These are phyloP conservation scores for Dryadomyces quercus-mongolicae DNA, from an alignment of 2,329 filamentous ascomycete species.

Conservation along the genomic window DNA sequence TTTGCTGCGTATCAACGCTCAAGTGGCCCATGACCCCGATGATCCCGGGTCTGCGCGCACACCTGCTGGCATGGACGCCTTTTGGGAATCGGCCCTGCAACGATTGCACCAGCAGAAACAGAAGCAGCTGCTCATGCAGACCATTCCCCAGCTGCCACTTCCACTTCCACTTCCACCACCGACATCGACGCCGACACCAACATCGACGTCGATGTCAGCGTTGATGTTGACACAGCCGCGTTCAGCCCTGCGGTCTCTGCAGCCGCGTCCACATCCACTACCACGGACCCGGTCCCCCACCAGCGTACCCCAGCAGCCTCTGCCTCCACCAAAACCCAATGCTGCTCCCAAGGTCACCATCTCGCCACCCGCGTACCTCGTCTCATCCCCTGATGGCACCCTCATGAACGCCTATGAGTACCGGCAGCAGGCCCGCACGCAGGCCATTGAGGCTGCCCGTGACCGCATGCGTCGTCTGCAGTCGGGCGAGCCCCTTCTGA, in stretches of 20 bases:
- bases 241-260: not conserved
- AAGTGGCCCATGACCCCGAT: not conserved
- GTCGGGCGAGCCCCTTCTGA: not conserved
- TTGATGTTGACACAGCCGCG: not conserved
- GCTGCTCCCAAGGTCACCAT: not conserved
- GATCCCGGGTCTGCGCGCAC: not conserved
- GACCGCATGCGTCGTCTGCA: not conserved
- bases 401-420: not conserved
- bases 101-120: not conserved
- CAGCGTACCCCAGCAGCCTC: not conserved
- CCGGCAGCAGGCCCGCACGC: not conserved
- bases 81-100: conserved; percentile 1
- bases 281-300: not conserved
- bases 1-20: not conserved
- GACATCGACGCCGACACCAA: too few relatives aligned
- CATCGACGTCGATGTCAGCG: too few relatives aligned
- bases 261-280: not conserved
- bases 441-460: not conserved
- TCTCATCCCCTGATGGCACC: not conserved
- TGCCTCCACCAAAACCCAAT: too few relatives aligned
- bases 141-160: not conserved
- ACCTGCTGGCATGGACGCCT: not conserved
- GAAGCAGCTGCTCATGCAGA: not conserved
- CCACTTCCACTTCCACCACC: not conserved
- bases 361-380: not conserved